These are phyloP conservation scores for Bremia lactucae DNA, from an alignment of 352 stramenopile genomes.

Conservation along the genomic window DNA sequence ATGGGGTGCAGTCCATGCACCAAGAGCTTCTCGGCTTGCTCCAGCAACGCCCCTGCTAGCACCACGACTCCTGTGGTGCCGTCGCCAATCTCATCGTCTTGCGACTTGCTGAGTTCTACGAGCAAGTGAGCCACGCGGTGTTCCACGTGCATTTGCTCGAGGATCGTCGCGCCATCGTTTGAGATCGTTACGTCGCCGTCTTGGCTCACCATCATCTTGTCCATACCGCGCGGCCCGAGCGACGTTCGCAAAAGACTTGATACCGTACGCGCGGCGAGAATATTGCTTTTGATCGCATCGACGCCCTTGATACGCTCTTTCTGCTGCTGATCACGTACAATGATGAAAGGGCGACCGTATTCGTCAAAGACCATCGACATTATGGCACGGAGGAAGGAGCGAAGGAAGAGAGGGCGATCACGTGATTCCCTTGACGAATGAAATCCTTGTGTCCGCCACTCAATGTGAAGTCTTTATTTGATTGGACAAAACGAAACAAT, in stretches of 20 bases:
- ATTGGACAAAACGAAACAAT: background rate
- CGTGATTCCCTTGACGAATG: background rate
- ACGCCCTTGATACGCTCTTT: constrained; percentile 97
- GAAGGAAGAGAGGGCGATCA: background rate
- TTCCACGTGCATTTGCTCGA: constrained; percentile 99
- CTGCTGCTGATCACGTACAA: constrained; percentile 97
- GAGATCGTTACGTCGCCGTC: constrained; percentile 99
- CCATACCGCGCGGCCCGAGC: constrained; percentile 93
- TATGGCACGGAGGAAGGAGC: constrained; percentile 5
- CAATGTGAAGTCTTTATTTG: background rate
- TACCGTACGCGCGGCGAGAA: constrained; percentile 95
- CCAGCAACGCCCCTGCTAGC: constrained; percentile 93
- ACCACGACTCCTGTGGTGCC: constrained; percentile 99
- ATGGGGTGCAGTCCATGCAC: constrained; percentile 96
- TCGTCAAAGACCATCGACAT: constrained; percentile 97
- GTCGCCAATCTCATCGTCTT: constrained; percentile 99
- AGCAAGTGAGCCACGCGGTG: constrained; percentile 97
- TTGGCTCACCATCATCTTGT: constrained; percentile 99
- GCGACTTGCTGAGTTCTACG: constrained; percentile 96
- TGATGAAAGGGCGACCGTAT: constrained; percentile 99
- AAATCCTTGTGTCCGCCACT: background rate
- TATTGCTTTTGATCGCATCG: constrained; percentile 99
- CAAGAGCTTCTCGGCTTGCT: constrained; percentile 96
- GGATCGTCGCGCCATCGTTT: constrained; percentile 99
- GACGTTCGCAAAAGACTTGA: constrained; percentile 95